A percentile compares a stretch with the other conserved stretches of the same genome.
phyloP scores from a whole-genome alignment of 2,329 filamentous ascomycete species.

The Nothophoma quercina region DNA sequence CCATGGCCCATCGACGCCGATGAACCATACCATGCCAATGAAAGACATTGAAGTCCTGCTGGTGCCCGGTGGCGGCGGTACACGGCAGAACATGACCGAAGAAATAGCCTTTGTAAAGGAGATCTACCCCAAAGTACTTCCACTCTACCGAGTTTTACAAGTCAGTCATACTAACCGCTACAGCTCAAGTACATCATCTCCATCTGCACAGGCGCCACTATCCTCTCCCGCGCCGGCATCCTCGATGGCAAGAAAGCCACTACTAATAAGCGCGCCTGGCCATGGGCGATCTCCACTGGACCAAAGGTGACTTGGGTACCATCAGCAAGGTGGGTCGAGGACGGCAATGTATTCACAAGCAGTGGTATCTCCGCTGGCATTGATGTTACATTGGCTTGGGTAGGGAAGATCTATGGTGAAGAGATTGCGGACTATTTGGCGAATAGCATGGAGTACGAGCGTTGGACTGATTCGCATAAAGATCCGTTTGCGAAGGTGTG shows the following conservation, averaged over 20 bases:
- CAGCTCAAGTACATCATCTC: constrained; percentile 63
- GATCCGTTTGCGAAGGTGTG: constrained; percentile 63
- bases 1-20: constrained; percentile 11
- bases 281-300: constrained; percentile 55
- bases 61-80: constrained; percentile 68
- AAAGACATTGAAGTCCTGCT: constrained; percentile 66
- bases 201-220: constrained; percentile 69
- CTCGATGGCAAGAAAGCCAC: constrained; percentile 68
- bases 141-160: not conserved
- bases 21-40: constrained; percentile 11
- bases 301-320: constrained; percentile 63
- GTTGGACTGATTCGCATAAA: constrained; percentile 56
- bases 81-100: constrained; percentile 38
- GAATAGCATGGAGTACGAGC: constrained; percentile 63
- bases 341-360: constrained; percentile 72
- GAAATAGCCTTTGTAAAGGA: constrained; percentile 59
- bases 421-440: constrained; percentile 58
- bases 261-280: constrained; percentile 69
- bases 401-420: constrained; percentile 62
- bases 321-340: constrained; percentile 66
- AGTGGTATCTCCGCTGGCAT: constrained; percentile 70
- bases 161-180: not conserved
- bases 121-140: constrained; percentile 56
- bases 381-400: constrained; percentile 65
- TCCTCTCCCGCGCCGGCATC: constrained; percentile 66